A percentile compares a stretch with the other conserved stretches of the same genome.
Conservation (phyloP, 495 filamentous ascomycete species). For the Hypoxylon fuscum region DNA sequence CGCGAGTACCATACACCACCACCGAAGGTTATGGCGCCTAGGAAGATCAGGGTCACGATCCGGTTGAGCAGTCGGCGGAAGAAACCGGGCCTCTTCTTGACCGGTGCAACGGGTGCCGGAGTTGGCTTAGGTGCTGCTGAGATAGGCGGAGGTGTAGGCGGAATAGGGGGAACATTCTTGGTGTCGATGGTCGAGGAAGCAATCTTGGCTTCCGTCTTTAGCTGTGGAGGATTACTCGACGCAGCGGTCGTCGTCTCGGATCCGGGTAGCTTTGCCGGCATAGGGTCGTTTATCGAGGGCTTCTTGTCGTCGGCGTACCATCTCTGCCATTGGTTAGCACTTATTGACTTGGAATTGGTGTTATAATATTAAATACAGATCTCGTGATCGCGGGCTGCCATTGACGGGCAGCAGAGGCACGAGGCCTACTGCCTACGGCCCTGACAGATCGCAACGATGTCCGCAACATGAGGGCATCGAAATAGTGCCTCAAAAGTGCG, state of each 20-base stretch:
- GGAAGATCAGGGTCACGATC: constrained; percentile 73
- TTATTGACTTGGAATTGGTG: background rate
- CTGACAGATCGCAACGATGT: constrained; percentile 68
- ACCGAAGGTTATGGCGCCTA: constrained; percentile 80
- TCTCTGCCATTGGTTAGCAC: constrained; percentile 54
- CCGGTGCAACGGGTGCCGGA: constrained; percentile 58
- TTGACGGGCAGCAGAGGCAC: constrained; percentile 60
- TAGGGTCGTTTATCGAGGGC: constrained; percentile 57
- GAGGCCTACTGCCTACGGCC: constrained; percentile 60
- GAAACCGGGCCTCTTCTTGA: constrained; percentile 73
- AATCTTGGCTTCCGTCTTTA: constrained; percentile 48
- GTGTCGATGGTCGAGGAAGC: constrained; percentile 65
- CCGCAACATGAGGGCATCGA: constrained; percentile 73
- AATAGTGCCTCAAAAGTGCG: constrained; percentile 50
- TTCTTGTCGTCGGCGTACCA: constrained; percentile 67
- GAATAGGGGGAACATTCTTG: constrained; percentile 68
- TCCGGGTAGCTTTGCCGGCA: constrained; percentile 64
- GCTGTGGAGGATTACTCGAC: constrained; percentile 57
- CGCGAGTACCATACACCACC: constrained; percentile 91
- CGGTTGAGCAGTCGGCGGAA: constrained; percentile 74
- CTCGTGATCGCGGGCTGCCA: constrained; percentile 58
- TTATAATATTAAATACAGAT: constrained; percentile 43
- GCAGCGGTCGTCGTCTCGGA: constrained; percentile 63
- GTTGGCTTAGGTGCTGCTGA: constrained; percentile 31
- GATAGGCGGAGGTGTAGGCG: constrained; percentile 59